Conservation (phyloP, 495 filamentous ascomycete species). For the Neurospora tetrasperma region DNA sequence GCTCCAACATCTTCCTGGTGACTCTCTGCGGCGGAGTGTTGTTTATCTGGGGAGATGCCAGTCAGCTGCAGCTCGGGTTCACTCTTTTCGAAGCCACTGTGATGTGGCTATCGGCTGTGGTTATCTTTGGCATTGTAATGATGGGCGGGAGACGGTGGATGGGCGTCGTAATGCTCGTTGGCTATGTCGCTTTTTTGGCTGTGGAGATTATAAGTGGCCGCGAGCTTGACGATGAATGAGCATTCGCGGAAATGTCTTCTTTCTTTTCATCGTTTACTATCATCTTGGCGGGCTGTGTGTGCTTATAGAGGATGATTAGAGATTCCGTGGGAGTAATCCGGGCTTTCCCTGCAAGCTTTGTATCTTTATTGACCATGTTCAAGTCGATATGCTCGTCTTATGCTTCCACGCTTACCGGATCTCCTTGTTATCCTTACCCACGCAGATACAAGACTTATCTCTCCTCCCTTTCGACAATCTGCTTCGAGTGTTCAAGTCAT, state of each 20-base stretch:
- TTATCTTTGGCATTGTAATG: slow-evolving; percentile 22
- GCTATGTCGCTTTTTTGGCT: slow-evolving; percentile 31
- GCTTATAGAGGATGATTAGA: not conserved
- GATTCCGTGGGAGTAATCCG: not conserved
- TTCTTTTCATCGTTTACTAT: not conserved
- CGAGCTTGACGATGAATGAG: slow-evolving; percentile 11
- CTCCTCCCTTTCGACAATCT: not conserved
- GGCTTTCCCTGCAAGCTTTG: not conserved
- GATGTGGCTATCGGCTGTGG: slow-evolving; percentile 25
- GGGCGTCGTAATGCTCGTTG: slow-evolving; percentile 26
- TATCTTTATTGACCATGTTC: not conserved
- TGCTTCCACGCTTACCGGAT: not conserved
- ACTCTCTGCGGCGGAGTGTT: slow-evolving; percentile 41
- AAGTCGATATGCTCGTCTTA: not conserved
- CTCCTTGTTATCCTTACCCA: not conserved
- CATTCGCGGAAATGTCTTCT: not conserved
- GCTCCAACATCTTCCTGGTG: slow-evolving; percentile 46
- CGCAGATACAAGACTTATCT: not conserved
- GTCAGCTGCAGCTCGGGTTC: slow-evolving; percentile 13
- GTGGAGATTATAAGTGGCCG: slow-evolving; percentile 26
- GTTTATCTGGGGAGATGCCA: slow-evolving; percentile 19
- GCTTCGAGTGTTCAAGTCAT: not conserved
- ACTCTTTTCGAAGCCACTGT: slow-evolving; percentile 26
- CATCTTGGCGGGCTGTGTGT: not conserved
- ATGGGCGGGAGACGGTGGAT: slow-evolving; percentile 27